Evolutionary conservation across 2,329 filamentous ascomycete genomes (phyloP).

Genomic region (Paraphaeosphaeria sporulosa): DNA sequence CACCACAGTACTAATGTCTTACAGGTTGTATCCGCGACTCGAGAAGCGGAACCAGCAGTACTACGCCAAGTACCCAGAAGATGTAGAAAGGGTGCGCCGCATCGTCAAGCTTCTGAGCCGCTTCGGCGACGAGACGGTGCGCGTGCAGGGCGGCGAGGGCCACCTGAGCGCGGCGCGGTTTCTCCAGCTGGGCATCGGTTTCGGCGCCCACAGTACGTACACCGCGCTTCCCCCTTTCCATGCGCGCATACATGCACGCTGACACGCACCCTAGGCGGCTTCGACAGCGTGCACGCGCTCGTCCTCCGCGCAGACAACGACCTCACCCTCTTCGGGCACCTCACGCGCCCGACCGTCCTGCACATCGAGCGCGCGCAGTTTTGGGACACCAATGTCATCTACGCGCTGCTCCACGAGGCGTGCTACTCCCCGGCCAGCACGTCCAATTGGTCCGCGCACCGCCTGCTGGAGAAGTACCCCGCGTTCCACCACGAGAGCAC

Average conservation of each 20-base stretch:
- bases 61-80: conserved; percentile 85
- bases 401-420: conserved; percentile 85
- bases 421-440: conserved; percentile 78
- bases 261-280: conserved; percentile 27
- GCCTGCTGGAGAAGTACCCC: conserved; percentile 62
- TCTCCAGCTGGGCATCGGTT: conserved; percentile 76
- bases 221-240: not conserved
- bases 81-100: conserved; percentile 71
- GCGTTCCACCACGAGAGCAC: conserved; percentile 55
- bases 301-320: conserved; percentile 76
- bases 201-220: conserved; percentile 73
- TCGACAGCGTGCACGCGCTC: conserved; percentile 56
- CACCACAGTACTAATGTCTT: too few species aligned
- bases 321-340: conserved; percentile 75
- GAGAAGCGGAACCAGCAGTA: conserved; percentile 77
- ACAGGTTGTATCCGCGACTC: conserved; percentile 72
- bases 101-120: conserved; percentile 70
- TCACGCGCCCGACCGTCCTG: conserved; percentile 75
- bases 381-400: conserved; percentile 82
- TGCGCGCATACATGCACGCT: not conserved
- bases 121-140: conserved; percentile 64
- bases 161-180: conserved; percentile 75
- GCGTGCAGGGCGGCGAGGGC: conserved; percentile 74
- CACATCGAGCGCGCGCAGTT: conserved; percentile 71
- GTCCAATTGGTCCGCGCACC: conserved; percentile 78